Evolutionary conservation across 768 basidiomycete species (phyloP), one percentile per base, ranked within the genome.

Genomic region (Inosperma sp.): DNA sequence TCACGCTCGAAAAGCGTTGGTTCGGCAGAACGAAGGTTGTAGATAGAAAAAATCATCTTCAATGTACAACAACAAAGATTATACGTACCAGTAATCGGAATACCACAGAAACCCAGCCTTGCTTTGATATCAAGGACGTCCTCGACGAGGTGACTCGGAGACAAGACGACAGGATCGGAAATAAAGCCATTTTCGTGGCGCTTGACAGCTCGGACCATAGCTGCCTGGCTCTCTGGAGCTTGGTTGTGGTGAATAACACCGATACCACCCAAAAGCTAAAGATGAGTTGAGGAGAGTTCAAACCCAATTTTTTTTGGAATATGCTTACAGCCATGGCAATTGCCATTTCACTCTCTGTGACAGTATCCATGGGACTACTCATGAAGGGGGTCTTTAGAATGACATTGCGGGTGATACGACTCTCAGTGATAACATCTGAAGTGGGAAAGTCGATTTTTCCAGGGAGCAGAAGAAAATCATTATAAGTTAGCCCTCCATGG

Each of bases 191-290:
- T 99, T 71, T 98, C 95, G 65, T 94, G 95, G 61, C 94, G 85
- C 70, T 99, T 99, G 25, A 98, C 96, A 35, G 91, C 89, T 56
- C 91, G 86, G 60, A 98, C 92, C 94, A 98, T 98, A 33, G 88
- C 85, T 7, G 95, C 95, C 71, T 99, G 96, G 4, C 81, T 80
- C 36, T 82, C 82, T 0, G 93, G 63, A 1, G 84, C 57, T 67
- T 93, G 90, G 68, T 98, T 99, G 71, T 99, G 93, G 68, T 99
- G 95, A 61, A 98, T 97, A 63, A 98, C 90, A 72, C 96, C 95
- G 55, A 98, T 88, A 48, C 95, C 96, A 42, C 96, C 96, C 49
- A 94, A 81, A 48, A 99, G 84, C 78, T 88, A 62, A 56, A 41
- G 52, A 56, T 30, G 52, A 60, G 55, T 59, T 60, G 53, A 46